Base-by-base conservation (phyloP, 2,329 filamentous ascomycete species). In the Pestalotiopsis sp. region DNA sequence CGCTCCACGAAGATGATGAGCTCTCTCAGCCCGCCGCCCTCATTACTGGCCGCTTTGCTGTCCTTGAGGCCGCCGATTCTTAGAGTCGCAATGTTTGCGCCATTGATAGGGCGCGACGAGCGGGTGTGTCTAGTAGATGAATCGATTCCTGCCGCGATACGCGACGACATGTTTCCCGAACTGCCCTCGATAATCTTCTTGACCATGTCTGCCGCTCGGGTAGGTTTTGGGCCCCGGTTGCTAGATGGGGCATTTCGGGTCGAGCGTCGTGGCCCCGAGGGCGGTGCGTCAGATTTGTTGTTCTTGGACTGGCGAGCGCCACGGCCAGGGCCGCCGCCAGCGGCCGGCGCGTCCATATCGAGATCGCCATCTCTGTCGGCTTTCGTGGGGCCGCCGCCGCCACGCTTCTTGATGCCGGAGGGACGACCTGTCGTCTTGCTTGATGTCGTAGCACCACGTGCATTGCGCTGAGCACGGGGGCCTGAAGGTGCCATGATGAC, bases 1-100 rank as follows among this genome's bases (percentile, higher is more conserved):
- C 90, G 88, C 80, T 94, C 91, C 71, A 94, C 81, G 77, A 93
- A 94, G 64, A 84, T 83, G 66, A 94, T 79, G 38, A 94, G 83
- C 69, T 88, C 87, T 69, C 86, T 85, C 31, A 92, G 77, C 23
- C 92, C 92, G 63, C 91, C 90, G 67, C 92, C 92, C 38, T 86
- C 77, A 72, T 93, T 92, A 36, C 77, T 84, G 12, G 87, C 85
- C 7, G 91, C 91, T 78, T 91, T 93, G 82, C 91, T 94, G 59
- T 87, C 80, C 75, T 87, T 89, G 75, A 93, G 84, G 31, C 92
- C 92, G 71, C 83, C 82, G 25, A 95, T 82, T 68, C 82, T 83
- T 52, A 90, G 77, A 1, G 77, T 78, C 31, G 78, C 78, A 41
- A 76, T 76, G 67, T 80, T 77, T 31, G 74, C 72, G 62, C 69